A percentile compares a stretch with the other conserved stretches of the same genome.
phyloP scores from a whole-genome alignment of 495 filamentous ascomycete genomes.

The Lasiosphaeris hirsuta region DNA sequence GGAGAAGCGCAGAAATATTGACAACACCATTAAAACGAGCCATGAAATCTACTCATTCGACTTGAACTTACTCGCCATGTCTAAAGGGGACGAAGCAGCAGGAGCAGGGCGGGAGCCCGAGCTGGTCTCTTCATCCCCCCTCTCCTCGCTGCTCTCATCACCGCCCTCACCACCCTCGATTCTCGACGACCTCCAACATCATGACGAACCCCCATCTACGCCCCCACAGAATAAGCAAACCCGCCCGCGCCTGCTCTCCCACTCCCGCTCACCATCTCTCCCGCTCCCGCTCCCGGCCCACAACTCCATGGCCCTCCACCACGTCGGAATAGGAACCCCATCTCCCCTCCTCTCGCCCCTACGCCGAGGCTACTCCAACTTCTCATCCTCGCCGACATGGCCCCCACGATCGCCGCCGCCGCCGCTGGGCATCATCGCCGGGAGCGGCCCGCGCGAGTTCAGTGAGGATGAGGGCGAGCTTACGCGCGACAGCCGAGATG shows the following conservation, averaged over 20 bases:
- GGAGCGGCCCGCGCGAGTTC: neutral
- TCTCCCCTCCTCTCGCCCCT: conserved; percentile 36
- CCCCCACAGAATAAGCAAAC: neutral
- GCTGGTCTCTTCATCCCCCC: no score
- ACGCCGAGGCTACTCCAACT: conserved; percentile 17
- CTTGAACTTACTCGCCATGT: neutral
- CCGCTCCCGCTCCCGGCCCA: conserved; percentile 7
- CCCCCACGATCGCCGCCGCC: conserved; percentile 18
- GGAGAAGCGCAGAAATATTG: no score
- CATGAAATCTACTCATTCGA: neutral
- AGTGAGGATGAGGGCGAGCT: conserved; percentile 17
- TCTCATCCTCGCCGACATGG: conserved; percentile 21
- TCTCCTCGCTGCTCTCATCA: neutral
- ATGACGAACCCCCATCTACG: neutral
- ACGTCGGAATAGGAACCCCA: conserved; percentile 28
- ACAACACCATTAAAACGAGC: no score
- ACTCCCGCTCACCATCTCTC: conserved; percentile 8
- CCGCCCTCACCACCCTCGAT: neutral
- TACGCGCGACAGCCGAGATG: conserved; percentile 45
- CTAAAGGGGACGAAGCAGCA: neutral
- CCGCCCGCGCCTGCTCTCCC: neutral
- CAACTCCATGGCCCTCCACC: conserved; percentile 32
- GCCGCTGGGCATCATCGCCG: neutral
- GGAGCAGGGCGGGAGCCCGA: no score
- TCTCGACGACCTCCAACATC: neutral